phyloP scores from a whole-genome alignment of 371 early-diverging fungal genomes.

The Circinella umbellata region DNA sequence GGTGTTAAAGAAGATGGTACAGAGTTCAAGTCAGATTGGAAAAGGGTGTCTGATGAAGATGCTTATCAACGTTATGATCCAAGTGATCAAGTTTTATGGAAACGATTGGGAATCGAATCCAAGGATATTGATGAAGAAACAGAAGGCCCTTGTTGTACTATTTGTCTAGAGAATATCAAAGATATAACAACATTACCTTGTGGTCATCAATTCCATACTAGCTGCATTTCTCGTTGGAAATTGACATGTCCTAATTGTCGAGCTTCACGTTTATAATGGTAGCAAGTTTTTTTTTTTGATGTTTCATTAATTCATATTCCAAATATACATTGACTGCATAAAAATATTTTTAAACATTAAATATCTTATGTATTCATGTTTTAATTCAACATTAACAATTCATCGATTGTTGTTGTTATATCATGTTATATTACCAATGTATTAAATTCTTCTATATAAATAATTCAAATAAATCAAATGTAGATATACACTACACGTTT shows the following conservation, averaged over 20 bases:
- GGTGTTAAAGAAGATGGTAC: not conserved
- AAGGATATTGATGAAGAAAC: not conserved
- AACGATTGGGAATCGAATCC: not conserved
- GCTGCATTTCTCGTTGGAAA: not conserved
- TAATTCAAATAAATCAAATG: too few species aligned
- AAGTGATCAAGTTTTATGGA: not conserved
- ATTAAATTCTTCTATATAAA: too few species aligned
- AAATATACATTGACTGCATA: too few species aligned
- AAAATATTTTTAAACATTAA: too few species aligned
- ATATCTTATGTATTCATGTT: too few species aligned
- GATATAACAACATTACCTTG: not conserved
- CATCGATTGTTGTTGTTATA: too few species aligned
- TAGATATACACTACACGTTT: too few species aligned
- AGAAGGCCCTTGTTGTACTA: not conserved
- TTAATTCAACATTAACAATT: too few species aligned
- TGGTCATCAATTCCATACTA: not conserved
- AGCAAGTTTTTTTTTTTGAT: too few species aligned
- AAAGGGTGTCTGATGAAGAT: not conserved
- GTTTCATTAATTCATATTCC: too few species aligned
- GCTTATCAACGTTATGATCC: not conserved
- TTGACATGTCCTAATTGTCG: not conserved
- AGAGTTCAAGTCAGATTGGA: not conserved
- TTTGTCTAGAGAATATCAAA: not conserved
- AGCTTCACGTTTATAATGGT: not conserved
- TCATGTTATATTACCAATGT: too few species aligned